Evolutionary conservation across 2,329 filamentous ascomycete species (phyloP), one percentile per base, ranked within the genome.

Genomic region (Escovopsis sp.): DNA sequence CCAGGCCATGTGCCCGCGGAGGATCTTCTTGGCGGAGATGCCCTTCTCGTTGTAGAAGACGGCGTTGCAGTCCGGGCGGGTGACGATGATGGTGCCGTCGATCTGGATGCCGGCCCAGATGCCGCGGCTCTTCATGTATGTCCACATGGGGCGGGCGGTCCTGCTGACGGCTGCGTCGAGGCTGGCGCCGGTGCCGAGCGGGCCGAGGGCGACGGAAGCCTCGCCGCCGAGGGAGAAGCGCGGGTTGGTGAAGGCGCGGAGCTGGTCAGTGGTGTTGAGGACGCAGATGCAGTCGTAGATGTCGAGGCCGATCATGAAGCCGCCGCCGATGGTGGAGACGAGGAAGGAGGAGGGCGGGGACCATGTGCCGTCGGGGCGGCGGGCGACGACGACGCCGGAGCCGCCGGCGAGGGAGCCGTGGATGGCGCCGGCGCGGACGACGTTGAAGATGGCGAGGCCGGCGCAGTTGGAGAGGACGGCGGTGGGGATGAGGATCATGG

Each of bases 91-190:
- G 0, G 84, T 88, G 2, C 84, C 84, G 50, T 89, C 84, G n/a
- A 88, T 68, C 48, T 86, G 81, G 0, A 88, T 72, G 11, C 84
- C 82, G 1, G 80, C 81, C 56, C 87, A 89, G 43, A 89, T 71
- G 1, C 85, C 84, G 29, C 83, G 72, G 47, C 77, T 83, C 64
- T 89, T 89, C 59, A 88, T 74, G 55, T 91, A 91, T 27, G 79
- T 86, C 69, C 81, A 89, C 7, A 88, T 71, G 0, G 84, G 83
- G 25, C 75, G 68, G 48, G 46, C 53, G 0, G 53, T 55, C 47
- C 51, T 53, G 37, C 50, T 53, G 0, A 57, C 45, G 0, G 58
- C 57, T 9, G 58, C 51, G 32, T 62, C 60, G 13, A 84, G 60
- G 2, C 79, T 64, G 7, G 72, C 79, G 13, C 82, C 82, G 3